Percentiles rank a stretch among this genome's conserved stretches.
phyloP scores from a whole-genome alignment of 2,329 filamentous ascomycete genomes.

The Diplodia corticola region DNA sequence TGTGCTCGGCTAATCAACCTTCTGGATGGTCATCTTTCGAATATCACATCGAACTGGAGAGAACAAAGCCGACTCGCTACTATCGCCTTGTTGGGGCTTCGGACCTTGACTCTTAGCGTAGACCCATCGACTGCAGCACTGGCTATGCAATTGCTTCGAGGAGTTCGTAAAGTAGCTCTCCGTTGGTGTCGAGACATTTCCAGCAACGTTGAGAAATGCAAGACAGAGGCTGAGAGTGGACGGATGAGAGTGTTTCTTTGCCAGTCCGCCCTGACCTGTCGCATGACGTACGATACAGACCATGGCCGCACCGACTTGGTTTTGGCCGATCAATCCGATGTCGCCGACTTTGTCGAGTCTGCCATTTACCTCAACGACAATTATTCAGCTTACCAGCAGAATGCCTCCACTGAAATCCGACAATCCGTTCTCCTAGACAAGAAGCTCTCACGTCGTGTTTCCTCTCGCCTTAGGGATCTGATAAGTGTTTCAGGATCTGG shows the following conservation, averaged over 20 bases:
- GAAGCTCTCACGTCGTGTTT: not conserved
- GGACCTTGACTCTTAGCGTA: not conserved
- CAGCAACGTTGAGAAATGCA: not conserved
- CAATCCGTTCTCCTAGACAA: not conserved
- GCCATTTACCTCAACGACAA: slow-evolving; percentile 43
- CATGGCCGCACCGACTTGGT: not conserved
- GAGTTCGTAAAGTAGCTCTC: not conserved
- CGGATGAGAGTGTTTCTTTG: not conserved
- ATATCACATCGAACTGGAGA: slow-evolving; percentile 16
- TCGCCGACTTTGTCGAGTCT: slow-evolving; percentile 42
- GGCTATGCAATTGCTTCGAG: not conserved
- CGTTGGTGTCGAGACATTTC: not conserved
- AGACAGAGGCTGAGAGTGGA: not conserved
- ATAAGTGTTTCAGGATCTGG: not conserved
- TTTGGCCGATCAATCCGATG: slow-evolving; percentile 24
- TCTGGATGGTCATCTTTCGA: not conserved
- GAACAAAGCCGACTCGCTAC: not conserved
- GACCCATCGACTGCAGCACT: not conserved
- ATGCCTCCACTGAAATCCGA: not conserved
- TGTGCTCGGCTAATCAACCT: not conserved
- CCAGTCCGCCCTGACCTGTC: not conserved
- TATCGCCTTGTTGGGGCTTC: not conserved
- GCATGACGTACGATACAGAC: slow-evolving; percentile 3
- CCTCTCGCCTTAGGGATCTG: not conserved
- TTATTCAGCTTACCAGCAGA: slow-evolving; percentile 14